Evolutionary conservation across 495 filamentous ascomycete genomes (phyloP).

Genomic region (Tuber calosporum): DNA sequence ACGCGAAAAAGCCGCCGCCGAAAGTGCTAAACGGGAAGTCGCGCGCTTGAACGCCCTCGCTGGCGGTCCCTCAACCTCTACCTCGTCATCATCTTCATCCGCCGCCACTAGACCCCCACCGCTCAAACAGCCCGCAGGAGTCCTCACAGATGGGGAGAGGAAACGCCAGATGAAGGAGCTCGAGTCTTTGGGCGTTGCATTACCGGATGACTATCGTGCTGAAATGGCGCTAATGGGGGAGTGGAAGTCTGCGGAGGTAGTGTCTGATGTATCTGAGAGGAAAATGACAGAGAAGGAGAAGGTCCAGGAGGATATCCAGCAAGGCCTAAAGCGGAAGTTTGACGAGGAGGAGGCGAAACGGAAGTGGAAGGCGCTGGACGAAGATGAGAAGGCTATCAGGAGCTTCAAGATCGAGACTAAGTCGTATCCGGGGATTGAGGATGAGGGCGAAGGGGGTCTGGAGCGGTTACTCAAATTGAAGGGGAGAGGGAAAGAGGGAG

Average conservation of each 20-base stretch:
- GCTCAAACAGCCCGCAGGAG: background rate
- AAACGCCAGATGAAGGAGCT: constrained; percentile 82
- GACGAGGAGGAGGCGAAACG: constrained; percentile 53
- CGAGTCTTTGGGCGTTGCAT: constrained; percentile 73
- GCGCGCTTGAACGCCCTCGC: constrained; percentile 76
- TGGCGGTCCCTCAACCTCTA: constrained; percentile 31
- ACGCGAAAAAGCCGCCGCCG: constrained; percentile 65
- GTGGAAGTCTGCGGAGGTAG: constrained; percentile 58
- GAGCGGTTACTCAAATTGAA: constrained; percentile 54
- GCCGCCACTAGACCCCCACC: constrained; percentile 30
- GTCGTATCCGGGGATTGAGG: constrained; percentile 54
- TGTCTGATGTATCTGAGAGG: constrained; percentile 38
- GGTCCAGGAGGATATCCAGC: constrained; percentile 50
- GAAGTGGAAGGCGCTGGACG: constrained; percentile 57
- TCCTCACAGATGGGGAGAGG: constrained; percentile 58
- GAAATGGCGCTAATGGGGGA: constrained; percentile 86
- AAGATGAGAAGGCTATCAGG: constrained; percentile 55
- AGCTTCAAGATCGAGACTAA: constrained; percentile 54
- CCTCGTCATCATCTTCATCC: constrained; percentile 22
- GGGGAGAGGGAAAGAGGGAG: constrained; percentile 42
- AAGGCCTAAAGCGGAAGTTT: constrained; percentile 63
- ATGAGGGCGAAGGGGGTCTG: constrained; percentile 55
- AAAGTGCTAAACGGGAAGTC: constrained; percentile 77
- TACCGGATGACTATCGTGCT: constrained; percentile 69
- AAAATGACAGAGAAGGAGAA: constrained; percentile 35